phyloP scores from a whole-genome alignment of 1,284 basidiomycete genomes.

The Cryptococcus sp. region DNA sequence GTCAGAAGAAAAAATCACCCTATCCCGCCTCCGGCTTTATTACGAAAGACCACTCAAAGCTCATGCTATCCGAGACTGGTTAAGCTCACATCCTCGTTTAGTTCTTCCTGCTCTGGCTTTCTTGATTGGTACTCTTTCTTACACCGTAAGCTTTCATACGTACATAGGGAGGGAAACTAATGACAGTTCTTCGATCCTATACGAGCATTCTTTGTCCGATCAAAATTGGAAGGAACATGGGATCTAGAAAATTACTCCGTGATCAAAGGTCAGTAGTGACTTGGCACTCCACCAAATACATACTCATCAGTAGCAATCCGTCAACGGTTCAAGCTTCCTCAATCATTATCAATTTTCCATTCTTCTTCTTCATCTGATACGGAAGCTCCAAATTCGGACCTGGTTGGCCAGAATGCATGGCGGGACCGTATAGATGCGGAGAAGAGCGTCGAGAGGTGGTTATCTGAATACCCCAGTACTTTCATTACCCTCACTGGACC shows the following conservation, averaged over 20 bases:
- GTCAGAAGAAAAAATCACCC: conserved; percentile 24
- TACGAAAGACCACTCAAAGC: conserved; percentile 73
- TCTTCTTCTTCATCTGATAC: conserved; percentile 4
- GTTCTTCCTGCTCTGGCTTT: conserved; percentile 81
- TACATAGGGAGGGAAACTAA: background rate
- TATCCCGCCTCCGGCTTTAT: conserved; percentile 61
- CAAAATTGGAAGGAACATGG: conserved; percentile 77
- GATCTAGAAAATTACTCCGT: conserved; percentile 54
- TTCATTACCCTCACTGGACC: conserved; percentile 79
- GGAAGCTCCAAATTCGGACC: conserved; percentile 17
- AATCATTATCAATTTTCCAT: conserved; percentile 7
- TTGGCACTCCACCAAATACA: background rate
- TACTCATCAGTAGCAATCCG: background rate
- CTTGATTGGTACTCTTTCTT: conserved; percentile 79
- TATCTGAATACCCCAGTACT: conserved; percentile 44
- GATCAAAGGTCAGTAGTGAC: conserved; percentile 30
- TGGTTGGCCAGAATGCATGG: conserved; percentile 57
- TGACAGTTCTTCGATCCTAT: conserved; percentile 84
- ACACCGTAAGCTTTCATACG: conserved; percentile 59
- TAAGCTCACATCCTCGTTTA: conserved; percentile 78
- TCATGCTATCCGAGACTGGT: conserved; percentile 76
- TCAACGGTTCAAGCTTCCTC: conserved; percentile 8
- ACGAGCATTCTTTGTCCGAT: conserved; percentile 75
- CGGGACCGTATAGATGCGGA: conserved; percentile 76
- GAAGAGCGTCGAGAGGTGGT: conserved; percentile 54